phyloP scores from a whole-genome alignment of 2,329 filamentous ascomycete genomes.

The Diplocarpon mali region DNA sequence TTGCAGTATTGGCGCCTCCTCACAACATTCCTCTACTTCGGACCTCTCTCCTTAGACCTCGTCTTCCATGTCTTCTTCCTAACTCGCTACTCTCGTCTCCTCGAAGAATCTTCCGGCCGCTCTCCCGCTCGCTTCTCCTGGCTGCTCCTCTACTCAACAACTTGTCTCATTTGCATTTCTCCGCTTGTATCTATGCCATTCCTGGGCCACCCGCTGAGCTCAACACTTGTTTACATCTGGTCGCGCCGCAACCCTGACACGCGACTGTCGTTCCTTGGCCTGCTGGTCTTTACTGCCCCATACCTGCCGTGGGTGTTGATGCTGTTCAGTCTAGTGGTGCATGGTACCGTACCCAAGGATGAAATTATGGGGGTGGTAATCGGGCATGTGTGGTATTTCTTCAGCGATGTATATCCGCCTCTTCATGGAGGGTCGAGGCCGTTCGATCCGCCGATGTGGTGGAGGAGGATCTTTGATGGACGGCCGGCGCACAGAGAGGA shows the following conservation, averaged over 20 bases:
- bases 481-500: slow-evolving; percentile 34
- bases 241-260: slow-evolving; percentile 89
- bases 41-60: slow-evolving; percentile 84
- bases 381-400: slow-evolving; percentile 97
- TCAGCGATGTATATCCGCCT: slow-evolving; percentile 90
- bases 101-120: slow-evolving; percentile 88
- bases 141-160: slow-evolving; percentile 78
- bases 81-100: slow-evolving; percentile 85
- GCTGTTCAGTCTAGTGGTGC: slow-evolving; percentile 82
- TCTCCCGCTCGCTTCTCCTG: slow-evolving; percentile 92
- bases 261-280: slow-evolving; percentile 73
- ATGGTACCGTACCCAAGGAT: slow-evolving; percentile 83
- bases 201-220: slow-evolving; percentile 84
- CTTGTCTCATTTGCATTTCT: slow-evolving; percentile 68
- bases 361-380: slow-evolving; percentile 93
- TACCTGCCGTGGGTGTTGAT: slow-evolving; percentile 95
- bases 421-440: slow-evolving; percentile 76
- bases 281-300: slow-evolving; percentile 85
- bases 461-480: slow-evolving; percentile 74
- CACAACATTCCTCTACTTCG: slow-evolving; percentile 96
- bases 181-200: slow-evolving; percentile 87
- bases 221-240: slow-evolving; percentile 96
- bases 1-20: slow-evolving; percentile 87
- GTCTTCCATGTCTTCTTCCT: slow-evolving; percentile 98
- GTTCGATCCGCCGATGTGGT: slow-evolving; percentile 82